Evolutionary conservation across 306 rosid species (phyloP).

Genomic region (Malus fusca): DNA sequence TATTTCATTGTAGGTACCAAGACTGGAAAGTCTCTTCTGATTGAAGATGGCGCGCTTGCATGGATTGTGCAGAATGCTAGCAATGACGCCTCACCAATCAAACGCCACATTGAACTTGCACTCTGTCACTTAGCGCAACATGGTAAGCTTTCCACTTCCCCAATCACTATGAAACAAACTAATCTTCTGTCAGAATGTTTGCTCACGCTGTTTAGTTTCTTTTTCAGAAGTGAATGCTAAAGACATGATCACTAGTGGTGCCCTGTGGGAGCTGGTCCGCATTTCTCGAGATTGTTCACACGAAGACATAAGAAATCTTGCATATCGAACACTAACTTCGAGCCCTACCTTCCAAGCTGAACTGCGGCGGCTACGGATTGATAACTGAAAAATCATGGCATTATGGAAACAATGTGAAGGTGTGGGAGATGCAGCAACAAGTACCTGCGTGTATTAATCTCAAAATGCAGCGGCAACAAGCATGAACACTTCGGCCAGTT

Average conservation of each 20-base stretch:
- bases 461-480: not conserved
- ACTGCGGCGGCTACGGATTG: slow-evolving; percentile 62
- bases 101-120: slow-evolving; percentile 94
- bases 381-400: slow-evolving; percentile 26
- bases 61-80: slow-evolving; percentile 97
- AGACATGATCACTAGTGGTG: slow-evolving; percentile 90
- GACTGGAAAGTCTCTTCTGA: slow-evolving; percentile 73
- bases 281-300: slow-evolving; percentile 84
- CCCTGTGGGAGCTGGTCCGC: slow-evolving; percentile 91
- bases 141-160: slow-evolving; percentile 38
- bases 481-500: not conserved
- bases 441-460: not conserved
- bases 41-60: slow-evolving; percentile 92
- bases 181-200: not conserved
- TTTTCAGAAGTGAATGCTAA: slow-evolving; percentile 76
- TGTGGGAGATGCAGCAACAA: not conserved
- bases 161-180: slow-evolving; percentile 1
- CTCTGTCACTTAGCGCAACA: slow-evolving; percentile 96
- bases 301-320: slow-evolving; percentile 86
- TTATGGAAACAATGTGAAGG: slow-evolving; percentile 5
- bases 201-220: slow-evolving; percentile 16
- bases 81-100: slow-evolving; percentile 76
- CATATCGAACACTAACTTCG: slow-evolving; percentile 70
- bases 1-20: slow-evolving; percentile 46
- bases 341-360: slow-evolving; percentile 87